Base-by-base conservation (phyloP, 768 basidiomycete species). In the Phanerochaete sordida region DNA sequence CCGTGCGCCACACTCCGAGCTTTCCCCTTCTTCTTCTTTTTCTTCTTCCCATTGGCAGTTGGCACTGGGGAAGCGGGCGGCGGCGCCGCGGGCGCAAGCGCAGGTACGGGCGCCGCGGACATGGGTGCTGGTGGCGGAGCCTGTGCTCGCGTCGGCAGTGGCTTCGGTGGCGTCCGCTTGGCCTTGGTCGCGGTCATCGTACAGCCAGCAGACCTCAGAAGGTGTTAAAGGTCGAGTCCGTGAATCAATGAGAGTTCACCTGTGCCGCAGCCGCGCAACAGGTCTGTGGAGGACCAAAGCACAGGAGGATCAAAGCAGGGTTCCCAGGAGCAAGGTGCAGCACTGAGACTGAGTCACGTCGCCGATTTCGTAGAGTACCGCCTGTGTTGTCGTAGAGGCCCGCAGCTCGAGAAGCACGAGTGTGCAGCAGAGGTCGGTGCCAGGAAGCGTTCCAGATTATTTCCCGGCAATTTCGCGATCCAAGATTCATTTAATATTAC, bases 1-100 rank as follows among this genome's bases (percentile, higher is more conserved):
- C 27, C 45, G 28, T 64, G 55, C 27, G 64, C 69, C 0, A 63
- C 58, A n/a, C 60, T 66, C 65, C 70, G 71, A 24, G 74, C 76
- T 62, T 80, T 81, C 5, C 71, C 72, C 62, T 78, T 79, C 66
- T 73, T 78, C 74, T 80, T 81, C 71, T 78, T 80, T 59, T 74
- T 74, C 71, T 73, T 75, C 77, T 75, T 80, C 39, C 67, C 66
- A 39, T 68, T 70, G 39, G 65, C 39, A 19, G 63, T 30, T 21
- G 62, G 55, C 4, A 56, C n/a, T 33, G 62, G 28, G 15, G 63
- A 55, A 26, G 65, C 35, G 7, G 63, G 15, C 23, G 65, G 60
- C 39, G 64, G 59, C 44, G 64, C 55, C 26, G 43, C 30, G 23
- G 44, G 44, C 5, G 39, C 13, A 31, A 45, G 45, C 30, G 43